Evolutionary conservation across 73 alveolate species (phyloP), one percentile per base, ranked within the genome.

Genomic region (Paramecium biaurelia): DNA sequence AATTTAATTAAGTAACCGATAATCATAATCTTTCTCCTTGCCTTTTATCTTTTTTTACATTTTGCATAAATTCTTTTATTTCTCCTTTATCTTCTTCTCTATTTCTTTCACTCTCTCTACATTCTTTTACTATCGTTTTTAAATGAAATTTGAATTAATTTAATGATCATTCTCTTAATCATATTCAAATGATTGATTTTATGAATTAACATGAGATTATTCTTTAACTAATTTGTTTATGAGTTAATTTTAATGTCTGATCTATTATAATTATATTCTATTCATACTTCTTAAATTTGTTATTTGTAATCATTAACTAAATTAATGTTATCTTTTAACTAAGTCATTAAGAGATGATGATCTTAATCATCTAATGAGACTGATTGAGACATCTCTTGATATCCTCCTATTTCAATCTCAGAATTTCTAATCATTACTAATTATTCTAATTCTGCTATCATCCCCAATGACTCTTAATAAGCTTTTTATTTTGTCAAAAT

Each of bases 371-470:
- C 90, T 12, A 79, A 79, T 8, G 63, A 63, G 2, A 63, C 45
- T 79, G 90, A 43, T 21, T 79, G 2, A 79, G 38, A 20, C 35
- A 72, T 35, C 32, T 23, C 32, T 37, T 72, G 18, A 35, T 35
- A 32, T n/a, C 32, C 56, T 20, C 45, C 45, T 14, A 72, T 11
- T 72, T 72, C 86, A 72, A 35, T 35, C 56, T 41, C 45, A 12
- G 45, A 0, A 41, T 79, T 42, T 24, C 28, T 24, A 0, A 23
- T 20, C 90, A 79, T 79, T 2, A 79, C 43, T 11, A 79, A 47
- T 23, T 79, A 79, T 43, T 79, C 90, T 79, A 79, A 79, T 45
- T 79, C 90, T 79, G 90, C 90, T 30, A 79, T 79, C 56, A 79
- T 15, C 6, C 63, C 41, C 15, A 79, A 38, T 10, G 90, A 79